Base-by-base conservation (phyloP, 2,329 filamentous ascomycete species). In the Lasiodiplodia sp. region DNA sequence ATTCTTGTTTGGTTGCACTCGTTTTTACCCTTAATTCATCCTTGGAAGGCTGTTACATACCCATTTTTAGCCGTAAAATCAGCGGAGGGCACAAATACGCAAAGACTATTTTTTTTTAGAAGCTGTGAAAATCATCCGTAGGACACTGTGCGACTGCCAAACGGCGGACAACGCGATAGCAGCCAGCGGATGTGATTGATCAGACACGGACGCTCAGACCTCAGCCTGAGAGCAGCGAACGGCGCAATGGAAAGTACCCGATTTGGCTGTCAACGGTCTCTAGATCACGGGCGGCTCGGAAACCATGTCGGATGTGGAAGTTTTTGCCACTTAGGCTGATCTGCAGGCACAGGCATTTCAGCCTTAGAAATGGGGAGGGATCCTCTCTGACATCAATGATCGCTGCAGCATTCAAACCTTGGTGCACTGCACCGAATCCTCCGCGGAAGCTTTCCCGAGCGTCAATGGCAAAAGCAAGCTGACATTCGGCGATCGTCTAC, bases 361-460 rank as follows among this genome's bases (percentile, higher is more conserved):
- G 60, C 60, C 60, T 64, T 64, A 52, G 28, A 52, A 52, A 64
- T 28, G 60, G 60, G 47, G 58, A 63, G 44, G 40, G 58, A 63
- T 63, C 58, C 58, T 63, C 58, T 63, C 60, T 64, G 60, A 52
- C 60, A 64, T 64, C 60, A 64, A n/a, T 52, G 60, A 64, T 64
- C 60, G 60, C 60, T 63, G 60, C 44, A 44, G 25, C 57, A 6
- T 60, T 55, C 55, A 31, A 31, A 25, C 40, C 58, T 34, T 49
- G 16, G 58, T 63, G 14, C 31, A 28, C 37, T 52, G 60, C 60
- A 51, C 60, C 12, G 38, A 23, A 38, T 37, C 44, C 11, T 12
- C 58, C 31, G 52, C 60, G 31, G 60, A 25, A 53, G 31, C 60
- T 40, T 64, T 63, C 10, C 58, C 31, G 60, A 38, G 14, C 18